Base-by-base conservation (phyloP, 2,329 filamentous ascomycete genomes). In the Penicillium glabrum region DNA sequence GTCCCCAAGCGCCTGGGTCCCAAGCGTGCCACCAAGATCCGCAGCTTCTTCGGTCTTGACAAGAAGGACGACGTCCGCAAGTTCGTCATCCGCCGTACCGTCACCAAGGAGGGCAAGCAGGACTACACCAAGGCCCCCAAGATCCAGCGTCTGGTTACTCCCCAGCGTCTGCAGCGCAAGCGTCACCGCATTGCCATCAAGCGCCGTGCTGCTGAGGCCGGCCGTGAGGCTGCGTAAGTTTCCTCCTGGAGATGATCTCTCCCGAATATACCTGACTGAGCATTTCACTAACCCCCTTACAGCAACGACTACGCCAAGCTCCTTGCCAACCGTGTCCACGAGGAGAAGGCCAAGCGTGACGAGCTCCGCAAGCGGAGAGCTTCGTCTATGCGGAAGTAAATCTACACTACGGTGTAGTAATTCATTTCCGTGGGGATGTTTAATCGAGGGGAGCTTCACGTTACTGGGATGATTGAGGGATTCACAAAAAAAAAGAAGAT, bases 21-120 rank as follows among this genome's bases (percentile, higher is more conserved):
- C 85, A 99, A 99, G 93, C 91, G 95, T 77, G 95, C 95, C 78
- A 96, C 92, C 85, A 99, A 98, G 92, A 98, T 99, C 84, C 91
- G 93, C 82, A 89, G 88, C 80, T 99, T 99, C 90, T 99, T 98
- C 86, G 89, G 91, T 85, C 90, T 99, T 87, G 93, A 89, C 90
- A 98, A 98, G 93, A 93, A 98, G 89, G 95, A 99, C 86, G 95
- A 99, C 90, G 93, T 98, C 83, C 93, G 95, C 86, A 97, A 98
- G 86, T 99, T 96, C 85, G 95, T 99, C 82, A 98, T 99, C 77
- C 95, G 95, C 80, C 95, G 95, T 80, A 95, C 98, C 82, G 88
- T 99, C 75, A 88, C 92, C 84, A 90, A 89, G 77, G 95, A 98
- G 86, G 93, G 92, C 83, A 96, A 95, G 85, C 89, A 91, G 84